Percentiles rank a stretch among this genome's conserved stretches.
These are phyloP conservation scores for Cafeteria roenbergensis DNA, from an alignment of 108 stramenopile genomes.

Conservation along the genomic window DNA sequence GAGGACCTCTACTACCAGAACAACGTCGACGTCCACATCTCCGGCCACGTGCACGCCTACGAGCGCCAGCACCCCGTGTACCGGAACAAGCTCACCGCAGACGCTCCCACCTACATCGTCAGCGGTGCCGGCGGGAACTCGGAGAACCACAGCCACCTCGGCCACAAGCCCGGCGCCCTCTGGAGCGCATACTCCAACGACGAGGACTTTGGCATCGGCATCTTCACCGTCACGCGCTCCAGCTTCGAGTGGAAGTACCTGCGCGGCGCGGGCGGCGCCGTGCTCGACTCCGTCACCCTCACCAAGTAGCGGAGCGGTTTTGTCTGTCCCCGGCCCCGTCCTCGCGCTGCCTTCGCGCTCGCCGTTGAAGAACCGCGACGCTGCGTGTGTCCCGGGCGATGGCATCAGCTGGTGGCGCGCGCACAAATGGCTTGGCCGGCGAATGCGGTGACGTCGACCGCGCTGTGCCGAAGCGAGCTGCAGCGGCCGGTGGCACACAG, in stretches of 20 bases:
- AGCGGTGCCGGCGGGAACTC: constrained; percentile 37
- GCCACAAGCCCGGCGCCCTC: not conserved
- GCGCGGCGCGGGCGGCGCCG: not conserved
- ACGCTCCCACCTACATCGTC: constrained; percentile 28
- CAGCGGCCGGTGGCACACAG: too few relatives aligned
- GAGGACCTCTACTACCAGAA: constrained; percentile 18
- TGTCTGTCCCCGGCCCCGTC: too few relatives aligned
- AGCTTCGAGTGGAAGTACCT: constrained; percentile 6
- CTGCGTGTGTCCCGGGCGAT: too few relatives aligned
- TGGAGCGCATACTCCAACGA: constrained; percentile 1
- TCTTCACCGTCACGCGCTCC: constrained; percentile 9
- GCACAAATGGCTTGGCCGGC: too few relatives aligned
- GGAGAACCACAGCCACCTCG: constrained; percentile 11
- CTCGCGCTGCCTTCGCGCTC: too few relatives aligned
- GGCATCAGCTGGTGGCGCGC: too few relatives aligned
- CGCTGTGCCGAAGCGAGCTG: too few relatives aligned
- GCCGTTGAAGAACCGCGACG: too few relatives aligned
- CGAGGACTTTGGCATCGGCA: constrained; percentile 8
- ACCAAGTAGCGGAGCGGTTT: too few relatives aligned
- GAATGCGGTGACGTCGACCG: too few relatives aligned
- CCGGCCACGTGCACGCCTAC: constrained; percentile 29
- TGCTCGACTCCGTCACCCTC: not conserved
- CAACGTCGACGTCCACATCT: constrained; percentile 27
- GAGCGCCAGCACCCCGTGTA: constrained; percentile 19
- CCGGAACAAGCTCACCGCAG: not conserved